These are phyloP conservation scores for Globisporangium acanthophoron DNA, from an alignment of 352 stramenopile species.

Conservation along the genomic window DNA sequence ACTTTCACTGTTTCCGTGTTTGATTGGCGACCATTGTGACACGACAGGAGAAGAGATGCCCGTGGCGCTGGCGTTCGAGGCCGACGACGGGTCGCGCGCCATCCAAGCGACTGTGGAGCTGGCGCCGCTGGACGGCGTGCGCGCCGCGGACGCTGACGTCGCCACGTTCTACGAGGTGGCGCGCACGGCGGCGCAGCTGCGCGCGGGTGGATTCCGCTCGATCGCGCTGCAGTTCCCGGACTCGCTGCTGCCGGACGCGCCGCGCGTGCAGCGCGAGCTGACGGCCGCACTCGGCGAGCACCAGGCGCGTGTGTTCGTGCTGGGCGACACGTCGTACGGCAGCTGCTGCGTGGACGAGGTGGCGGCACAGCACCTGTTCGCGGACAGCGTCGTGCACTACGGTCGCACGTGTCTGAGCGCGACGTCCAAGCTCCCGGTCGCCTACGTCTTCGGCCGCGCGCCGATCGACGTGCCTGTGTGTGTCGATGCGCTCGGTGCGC, in stretches of 20 bases:
- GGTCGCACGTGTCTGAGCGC: conserved; percentile 90
- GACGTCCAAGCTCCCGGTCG: conserved; percentile 79
- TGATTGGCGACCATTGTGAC: background rate
- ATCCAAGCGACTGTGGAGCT: conserved; percentile 65
- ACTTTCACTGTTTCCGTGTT: background rate
- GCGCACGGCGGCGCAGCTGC: conserved; percentile 59
- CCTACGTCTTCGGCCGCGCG: conserved; percentile 89
- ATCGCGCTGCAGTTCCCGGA: conserved; percentile 96
- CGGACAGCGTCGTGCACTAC: conserved; percentile 94
- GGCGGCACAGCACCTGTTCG: conserved; percentile 89
- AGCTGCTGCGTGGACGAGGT: conserved; percentile 96
- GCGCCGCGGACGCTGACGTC: conserved; percentile 29
- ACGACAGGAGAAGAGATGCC: background rate
- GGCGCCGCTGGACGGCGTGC: conserved; percentile 48
- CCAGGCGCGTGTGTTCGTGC: conserved; percentile 85
- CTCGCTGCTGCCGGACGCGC: conserved; percentile 86
- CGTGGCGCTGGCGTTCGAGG: conserved; percentile 72
- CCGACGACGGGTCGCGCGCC: conserved; percentile 71
- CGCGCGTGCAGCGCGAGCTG: conserved; percentile 79
- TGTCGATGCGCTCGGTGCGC: conserved; percentile 29
- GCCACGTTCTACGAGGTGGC: conserved; percentile 58
- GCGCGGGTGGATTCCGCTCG: conserved; percentile 44
- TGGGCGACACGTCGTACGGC: conserved; percentile 95
- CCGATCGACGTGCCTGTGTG: conserved; percentile 57
- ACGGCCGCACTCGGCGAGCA: conserved; percentile 31